phyloP scores from a whole-genome alignment of 768 basidiomycete genomes.

The Naganishia vishniacii region DNA sequence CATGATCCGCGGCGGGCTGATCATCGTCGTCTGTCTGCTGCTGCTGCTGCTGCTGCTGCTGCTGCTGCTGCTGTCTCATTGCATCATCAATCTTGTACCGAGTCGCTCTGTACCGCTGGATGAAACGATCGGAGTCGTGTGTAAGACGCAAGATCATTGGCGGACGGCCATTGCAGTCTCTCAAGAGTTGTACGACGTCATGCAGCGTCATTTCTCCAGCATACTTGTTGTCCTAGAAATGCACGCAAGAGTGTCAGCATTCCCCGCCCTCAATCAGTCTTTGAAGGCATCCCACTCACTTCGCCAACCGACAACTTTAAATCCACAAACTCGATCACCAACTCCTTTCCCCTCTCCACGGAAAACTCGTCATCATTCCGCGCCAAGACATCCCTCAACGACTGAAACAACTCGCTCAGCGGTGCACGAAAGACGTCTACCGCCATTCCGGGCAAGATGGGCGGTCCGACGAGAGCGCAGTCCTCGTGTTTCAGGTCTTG shows the following conservation, averaged over 20 bases:
- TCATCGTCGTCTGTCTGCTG: conserved; percentile 21
- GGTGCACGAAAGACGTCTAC: conserved; percentile 7
- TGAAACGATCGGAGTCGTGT: conserved; percentile 17
- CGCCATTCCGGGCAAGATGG: conserved; percentile 2
- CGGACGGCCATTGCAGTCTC: conserved; percentile 6
- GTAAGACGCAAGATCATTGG: conserved; percentile 7
- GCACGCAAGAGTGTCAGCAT: background rate
- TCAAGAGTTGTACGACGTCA: conserved; percentile 12
- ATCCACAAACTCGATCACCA: conserved; percentile 15
- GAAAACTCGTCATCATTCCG: conserved; percentile 13
- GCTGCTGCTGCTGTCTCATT: conserved; percentile 15
- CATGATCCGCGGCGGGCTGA: conserved; percentile 27
- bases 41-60: conserved; percentile 20
- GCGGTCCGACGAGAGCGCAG: background rate
- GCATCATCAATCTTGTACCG: background rate
- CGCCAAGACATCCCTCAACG: conserved; percentile 11
- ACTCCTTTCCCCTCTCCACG: conserved; percentile 19
- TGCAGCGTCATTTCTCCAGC: conserved; percentile 10
- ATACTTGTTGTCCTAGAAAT: conserved; percentile 27
- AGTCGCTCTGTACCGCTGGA: conserved; percentile 17
- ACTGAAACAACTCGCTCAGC: conserved; percentile 16
- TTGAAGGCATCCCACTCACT: background rate
- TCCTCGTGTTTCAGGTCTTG: no score
- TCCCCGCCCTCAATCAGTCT: background rate
- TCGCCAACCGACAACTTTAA: conserved; percentile 19